Evolutionary conservation across 2,329 filamentous ascomycete genomes (phyloP).

Genomic region (Talaromyces sp.): DNA sequence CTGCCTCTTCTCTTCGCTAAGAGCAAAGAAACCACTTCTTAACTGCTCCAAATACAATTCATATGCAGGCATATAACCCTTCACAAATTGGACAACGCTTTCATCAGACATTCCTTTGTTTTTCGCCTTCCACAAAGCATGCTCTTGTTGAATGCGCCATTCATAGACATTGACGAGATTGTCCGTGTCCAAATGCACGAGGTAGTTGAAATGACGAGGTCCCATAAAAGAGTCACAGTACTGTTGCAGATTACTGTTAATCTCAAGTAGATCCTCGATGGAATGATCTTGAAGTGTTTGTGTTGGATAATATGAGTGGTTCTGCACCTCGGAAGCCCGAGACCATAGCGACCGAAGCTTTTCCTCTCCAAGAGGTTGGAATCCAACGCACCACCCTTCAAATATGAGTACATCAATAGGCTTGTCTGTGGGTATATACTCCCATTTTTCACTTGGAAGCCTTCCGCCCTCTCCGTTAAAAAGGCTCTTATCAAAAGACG

Average conservation of each 20-base stretch:
- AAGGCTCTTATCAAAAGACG: constrained; percentile 19
- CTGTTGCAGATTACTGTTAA: constrained; percentile 10
- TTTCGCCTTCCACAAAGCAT: constrained; percentile 10
- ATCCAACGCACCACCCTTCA: constrained; percentile 22
- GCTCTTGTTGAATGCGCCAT: constrained; percentile 21
- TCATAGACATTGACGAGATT: constrained; percentile 19
- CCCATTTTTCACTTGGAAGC: constrained; percentile 10
- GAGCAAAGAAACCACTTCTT: constrained; percentile 11
- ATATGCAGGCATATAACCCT: constrained; percentile 23
- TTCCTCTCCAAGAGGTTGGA: constrained; percentile 12
- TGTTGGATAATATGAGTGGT: constrained; percentile 2
- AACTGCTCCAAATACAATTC: constrained; percentile 22
- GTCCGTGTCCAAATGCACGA: constrained; percentile 20
- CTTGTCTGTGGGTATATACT: constrained; percentile 3
- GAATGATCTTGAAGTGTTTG: constrained; percentile 16
- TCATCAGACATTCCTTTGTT: constrained; percentile 19
- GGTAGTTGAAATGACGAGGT: constrained; percentile 15
- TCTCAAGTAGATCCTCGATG: constrained; percentile 11
- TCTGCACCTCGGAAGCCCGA: background rate
- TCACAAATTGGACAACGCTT: constrained; percentile 17
- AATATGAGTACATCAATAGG: constrained; percentile 18
- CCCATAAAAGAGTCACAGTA: constrained; percentile 21
- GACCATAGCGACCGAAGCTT: constrained; percentile 6
- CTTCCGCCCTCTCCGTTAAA: constrained; percentile 21
- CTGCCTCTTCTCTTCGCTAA: constrained; percentile 3